Evolutionary conservation across 306 rosid genomes (phyloP), one percentile per base, ranked within the genome.

Genomic region (Begonia peltatifolia): DNA sequence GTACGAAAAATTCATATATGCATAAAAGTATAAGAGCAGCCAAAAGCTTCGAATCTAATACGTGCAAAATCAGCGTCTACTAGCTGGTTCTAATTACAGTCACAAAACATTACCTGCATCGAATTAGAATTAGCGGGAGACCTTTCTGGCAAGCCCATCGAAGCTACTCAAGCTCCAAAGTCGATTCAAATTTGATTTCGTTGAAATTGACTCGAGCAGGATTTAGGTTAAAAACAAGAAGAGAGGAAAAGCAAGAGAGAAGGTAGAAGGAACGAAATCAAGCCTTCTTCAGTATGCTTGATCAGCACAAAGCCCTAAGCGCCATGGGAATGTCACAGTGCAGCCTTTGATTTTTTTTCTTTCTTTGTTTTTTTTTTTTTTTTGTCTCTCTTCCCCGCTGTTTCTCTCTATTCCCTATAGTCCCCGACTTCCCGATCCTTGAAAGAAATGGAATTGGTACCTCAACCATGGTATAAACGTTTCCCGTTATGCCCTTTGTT

Each of bases 111-210:
- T 55, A 65, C 97, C 97, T 89, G 95, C 95, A 89, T 80, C 77
- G 97, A 84, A 78, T 71, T 84, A 51, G 84, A 43, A 73, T 70
- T 84, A 46, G 65, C 58, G 67, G 67, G 90, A 13, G 97, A 67
- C 68, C 81, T 89, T 65, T 89, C 97, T 41, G 89, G 90, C 53
- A 90, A 93, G 53, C 95, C 94, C 97, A 84, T 89, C 48, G 15
- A 65, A 62, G 61, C 67, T 63, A 67, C 60, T 36, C 14, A 16
- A 66, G 18, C 15, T 30, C 52, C 78, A 59, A 55, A 61, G 54
- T 41, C 52, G 43, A 30, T 53, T 52, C 66, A 22, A 25, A 69
- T 56, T 63, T 59, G 41, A 61, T 42, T 53, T 52, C 66, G 54
- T 15, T 46, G 53, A 53, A 46, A 57, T 62, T 16, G 53, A 54